These are phyloP conservation scores for Starmerella stigmatis DNA, from an alignment of 805 yeast species.

Conservation along the genomic window DNA sequence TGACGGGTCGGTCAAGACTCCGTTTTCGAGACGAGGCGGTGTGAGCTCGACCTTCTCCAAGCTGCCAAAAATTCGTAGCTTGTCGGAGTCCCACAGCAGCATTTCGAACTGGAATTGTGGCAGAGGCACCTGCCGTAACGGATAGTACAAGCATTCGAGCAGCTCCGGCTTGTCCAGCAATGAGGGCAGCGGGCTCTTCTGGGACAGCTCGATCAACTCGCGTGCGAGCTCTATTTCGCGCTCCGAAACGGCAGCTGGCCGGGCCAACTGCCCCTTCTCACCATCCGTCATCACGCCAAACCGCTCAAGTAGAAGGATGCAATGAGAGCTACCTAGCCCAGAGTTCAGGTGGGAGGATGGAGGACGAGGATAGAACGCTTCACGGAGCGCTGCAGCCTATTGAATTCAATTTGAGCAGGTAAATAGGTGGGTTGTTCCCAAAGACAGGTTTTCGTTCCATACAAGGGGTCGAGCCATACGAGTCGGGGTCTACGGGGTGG, in stretches of 20 bases:
- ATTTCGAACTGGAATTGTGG: slow-evolving; percentile 15
- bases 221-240: not conserved
- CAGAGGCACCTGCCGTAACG: slow-evolving; percentile 12
- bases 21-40: not conserved
- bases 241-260: not conserved
- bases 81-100: slow-evolving; percentile 17
- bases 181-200: not conserved
- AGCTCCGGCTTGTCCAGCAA: not conserved
- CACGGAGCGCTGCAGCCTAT: too few relatives aligned
- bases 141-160: slow-evolving; percentile 9
- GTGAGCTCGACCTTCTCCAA: not conserved
- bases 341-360: too few relatives aligned
- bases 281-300: too few relatives aligned
- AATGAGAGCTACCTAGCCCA: too few relatives aligned
- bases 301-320: too few relatives aligned
- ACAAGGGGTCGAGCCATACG: too few relatives aligned
- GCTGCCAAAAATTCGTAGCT: slow-evolving; percentile 10
- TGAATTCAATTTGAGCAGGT: too few relatives aligned
- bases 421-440: too few relatives aligned
- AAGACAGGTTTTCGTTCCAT: too few relatives aligned
- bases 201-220: not conserved
- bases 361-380: too few relatives aligned
- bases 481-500: too few relatives aligned
- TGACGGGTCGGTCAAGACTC: not conserved
- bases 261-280: not conserved